Base-by-base conservation (phyloP, 2,329 filamentous ascomycete species). In the Lachnellula subtilissima region DNA sequence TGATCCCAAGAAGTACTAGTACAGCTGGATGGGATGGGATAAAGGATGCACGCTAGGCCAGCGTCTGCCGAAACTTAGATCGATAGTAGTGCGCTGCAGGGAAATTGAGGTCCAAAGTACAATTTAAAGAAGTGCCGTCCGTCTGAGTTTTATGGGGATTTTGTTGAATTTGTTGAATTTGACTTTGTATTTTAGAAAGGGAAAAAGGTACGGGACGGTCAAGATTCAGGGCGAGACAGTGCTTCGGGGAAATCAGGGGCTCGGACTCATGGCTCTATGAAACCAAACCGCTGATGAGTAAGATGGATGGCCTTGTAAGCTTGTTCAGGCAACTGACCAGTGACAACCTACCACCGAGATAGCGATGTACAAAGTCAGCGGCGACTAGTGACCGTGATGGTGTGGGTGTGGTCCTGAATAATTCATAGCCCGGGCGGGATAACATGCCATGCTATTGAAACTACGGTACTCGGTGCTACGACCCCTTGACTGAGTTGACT, bases 21-120 rank as follows among this genome's bases (percentile, higher is more conserved):
- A 25, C 5, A 25, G 1, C 23, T 25, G 23, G 23, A 25, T 4
- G 23, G 23, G 23, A 25, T 4, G 23, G 23, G 19, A 40, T 36
- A 40, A 32, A 25, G 22, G 51, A 48, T 53, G 42, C 52, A 50
- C 51, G 43, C 52, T 54, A 48, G 48, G 32, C 32, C 43, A 19
- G n/a, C 17, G 17, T 58, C 53, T 64, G 61, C 61, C 60, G 61
- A 56, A 53, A 54, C 58, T 61, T 61, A 56, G 32, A 52, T 56
- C 53, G 52, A 25, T 17, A 12, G 35, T 45, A 32, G 48, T 43
- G 43, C 37, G 55, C 25, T 53, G 49, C 50, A 58, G 58, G 54
- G 58, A 64, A 61, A 58, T 61, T 60, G 55, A 56, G 52, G 53
- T 56, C 46, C 55, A 53, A 59, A 56, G 54, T 55, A 50, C 46